A percentile compares a stretch with the other conserved stretches of the same genome.
These are phyloP conservation scores for Primulina huaijiensis DNA, from an alignment of 257 asterid genomes.

Conservation along the genomic window DNA sequence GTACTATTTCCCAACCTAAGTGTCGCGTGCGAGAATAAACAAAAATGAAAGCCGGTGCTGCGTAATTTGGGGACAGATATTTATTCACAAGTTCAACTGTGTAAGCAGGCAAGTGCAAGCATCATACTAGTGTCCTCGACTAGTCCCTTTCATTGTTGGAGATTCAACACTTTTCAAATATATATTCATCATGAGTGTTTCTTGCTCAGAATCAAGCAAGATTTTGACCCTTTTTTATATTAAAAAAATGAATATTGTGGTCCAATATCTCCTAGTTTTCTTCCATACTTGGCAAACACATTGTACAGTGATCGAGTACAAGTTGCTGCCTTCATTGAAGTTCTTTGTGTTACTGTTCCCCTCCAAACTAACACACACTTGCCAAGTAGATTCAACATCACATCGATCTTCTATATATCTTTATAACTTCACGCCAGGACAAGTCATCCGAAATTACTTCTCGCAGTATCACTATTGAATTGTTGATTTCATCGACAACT, in stretches of 20 bases:
- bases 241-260: too few relatives aligned
- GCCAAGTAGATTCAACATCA: not conserved
- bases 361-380: not conserved
- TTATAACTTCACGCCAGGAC: too few relatives aligned
- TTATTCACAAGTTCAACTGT: not conserved
- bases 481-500: not conserved
- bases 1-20: not conserved
- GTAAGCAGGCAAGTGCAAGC: not conserved
- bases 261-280: too few relatives aligned
- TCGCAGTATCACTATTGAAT: too few relatives aligned
- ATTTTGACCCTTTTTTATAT: too few relatives aligned
- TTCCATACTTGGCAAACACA: not conserved
- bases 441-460: too few relatives aligned
- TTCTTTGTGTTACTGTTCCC: not conserved
- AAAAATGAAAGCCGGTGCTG: not conserved
- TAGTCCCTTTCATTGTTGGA: too few relatives aligned
- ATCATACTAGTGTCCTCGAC: too few relatives aligned
- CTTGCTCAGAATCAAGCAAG: too few relatives aligned
- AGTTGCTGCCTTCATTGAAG: not conserved
- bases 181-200: too few relatives aligned
- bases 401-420: not conserved
- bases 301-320: not conserved
- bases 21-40: not conserved
- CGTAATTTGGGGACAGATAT: not conserved
- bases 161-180: too few relatives aligned